phyloP scores from a whole-genome alignment of 73 alveolate species.

The Tetrahymena elliotti region DNA sequence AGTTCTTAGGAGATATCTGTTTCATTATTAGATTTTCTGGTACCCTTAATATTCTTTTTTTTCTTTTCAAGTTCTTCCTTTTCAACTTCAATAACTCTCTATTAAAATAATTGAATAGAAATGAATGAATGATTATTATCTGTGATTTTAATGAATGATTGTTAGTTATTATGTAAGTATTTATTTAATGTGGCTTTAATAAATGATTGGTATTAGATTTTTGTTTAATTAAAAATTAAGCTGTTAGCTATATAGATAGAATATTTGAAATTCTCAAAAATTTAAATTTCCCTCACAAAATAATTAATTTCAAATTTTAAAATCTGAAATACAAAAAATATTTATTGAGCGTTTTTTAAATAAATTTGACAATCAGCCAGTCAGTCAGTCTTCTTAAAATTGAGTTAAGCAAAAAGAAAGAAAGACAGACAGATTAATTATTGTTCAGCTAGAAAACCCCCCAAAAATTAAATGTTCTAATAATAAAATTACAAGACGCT shows the following conservation, averaged over 20 bases:
- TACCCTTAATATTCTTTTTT: conserved; percentile 22
- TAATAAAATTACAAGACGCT: conserved; percentile 32
- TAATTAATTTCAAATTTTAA: neutral
- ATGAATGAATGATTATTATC: too few relatives aligned
- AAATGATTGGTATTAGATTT: too few relatives aligned
- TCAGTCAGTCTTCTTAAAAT: too few relatives aligned
- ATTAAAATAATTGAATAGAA: neutral
- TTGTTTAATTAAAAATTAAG: neutral
- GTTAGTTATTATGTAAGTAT: too few relatives aligned
- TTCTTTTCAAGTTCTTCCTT: conserved; percentile 51
- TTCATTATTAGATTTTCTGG: neutral
- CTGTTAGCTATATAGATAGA: neutral
- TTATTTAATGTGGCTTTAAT: too few relatives aligned
- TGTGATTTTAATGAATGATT: too few relatives aligned
- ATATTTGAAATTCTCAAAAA: neutral
- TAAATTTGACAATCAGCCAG: neutral
- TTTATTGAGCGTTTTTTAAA: neutral
- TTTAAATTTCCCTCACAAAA: neutral
- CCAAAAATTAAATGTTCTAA: neutral
- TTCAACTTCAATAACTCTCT: conserved; percentile 35
- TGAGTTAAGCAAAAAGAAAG: too few relatives aligned
- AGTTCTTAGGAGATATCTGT: neutral
- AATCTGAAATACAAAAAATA: neutral
- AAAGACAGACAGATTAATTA: neutral
- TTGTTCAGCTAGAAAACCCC: conserved; percentile 48